Evolutionary conservation across 768 basidiomycete genomes (phyloP).

Genomic region (Termitomyces sp.): DNA sequence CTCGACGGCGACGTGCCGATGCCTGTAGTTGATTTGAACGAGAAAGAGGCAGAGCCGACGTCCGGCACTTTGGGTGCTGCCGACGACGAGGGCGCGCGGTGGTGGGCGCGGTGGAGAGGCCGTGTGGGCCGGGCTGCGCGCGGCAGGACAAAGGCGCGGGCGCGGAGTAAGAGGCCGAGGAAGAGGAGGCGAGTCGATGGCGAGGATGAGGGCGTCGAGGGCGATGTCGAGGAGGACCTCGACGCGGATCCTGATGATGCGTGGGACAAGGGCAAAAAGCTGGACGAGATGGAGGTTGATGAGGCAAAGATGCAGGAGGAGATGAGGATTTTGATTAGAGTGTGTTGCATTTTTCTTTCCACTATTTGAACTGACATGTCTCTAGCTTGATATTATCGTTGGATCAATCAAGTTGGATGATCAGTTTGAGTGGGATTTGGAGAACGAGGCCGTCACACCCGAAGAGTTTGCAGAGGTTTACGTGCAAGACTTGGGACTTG

Average conservation of each 20-base stretch:
- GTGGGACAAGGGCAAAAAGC: constrained; percentile 28
- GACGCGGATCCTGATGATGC: constrained; percentile 16
- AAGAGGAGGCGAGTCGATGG: constrained; percentile 18
- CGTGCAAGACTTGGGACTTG: constrained; percentile 79
- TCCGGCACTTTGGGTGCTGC: not conserved
- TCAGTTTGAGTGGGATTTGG: constrained; percentile 97
- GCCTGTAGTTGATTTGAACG: constrained; percentile 29
- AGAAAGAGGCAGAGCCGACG: constrained; percentile 10
- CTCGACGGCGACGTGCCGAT: not conserved
- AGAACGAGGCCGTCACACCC: constrained; percentile 72
- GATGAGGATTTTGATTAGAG: constrained; percentile 89
- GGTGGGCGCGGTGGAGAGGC: constrained; percentile 18
- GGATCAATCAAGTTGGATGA: constrained; percentile 92
- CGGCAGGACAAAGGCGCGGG: not conserved
- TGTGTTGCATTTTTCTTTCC: constrained; percentile 28
- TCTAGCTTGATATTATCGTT: constrained; percentile 90
- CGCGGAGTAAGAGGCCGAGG: constrained; percentile 4
- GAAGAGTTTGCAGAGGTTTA: constrained; percentile 92
- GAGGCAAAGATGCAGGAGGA: constrained; percentile 73
- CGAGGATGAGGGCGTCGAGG: constrained; percentile 32
- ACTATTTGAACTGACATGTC: not conserved
- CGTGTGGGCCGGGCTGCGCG: not conserved
- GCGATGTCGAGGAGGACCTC: constrained; percentile 20
- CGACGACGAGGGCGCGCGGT: constrained; percentile 17
- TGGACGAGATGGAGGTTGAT: constrained; percentile 63